Conservation (phyloP, 345 rosid species). For the Salix arbutifolia region DNA sequence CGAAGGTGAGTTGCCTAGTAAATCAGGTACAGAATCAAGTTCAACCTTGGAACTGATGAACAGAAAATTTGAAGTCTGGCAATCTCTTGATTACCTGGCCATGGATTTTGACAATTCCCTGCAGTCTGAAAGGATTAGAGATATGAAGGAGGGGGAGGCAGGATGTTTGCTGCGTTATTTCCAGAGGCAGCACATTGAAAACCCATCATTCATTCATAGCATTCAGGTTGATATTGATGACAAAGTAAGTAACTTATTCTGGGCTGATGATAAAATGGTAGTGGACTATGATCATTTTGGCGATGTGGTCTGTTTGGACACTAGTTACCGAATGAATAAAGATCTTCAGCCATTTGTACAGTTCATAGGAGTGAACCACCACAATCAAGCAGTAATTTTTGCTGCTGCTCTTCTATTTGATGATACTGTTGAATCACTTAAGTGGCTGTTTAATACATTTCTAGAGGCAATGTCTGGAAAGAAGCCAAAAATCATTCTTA, state of each 20-base stretch:
- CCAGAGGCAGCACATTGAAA: conserved; percentile 34
- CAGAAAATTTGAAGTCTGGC: conserved; percentile 11
- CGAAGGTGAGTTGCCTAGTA: conserved; percentile 9
- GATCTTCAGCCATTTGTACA: conserved; percentile 33
- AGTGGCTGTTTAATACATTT: conserved; percentile 32
- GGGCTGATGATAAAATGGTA: conserved; percentile 36
- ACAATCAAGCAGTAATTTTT: conserved; percentile 28
- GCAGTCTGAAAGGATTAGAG: conserved; percentile 27
- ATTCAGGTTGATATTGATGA: conserved; percentile 35
- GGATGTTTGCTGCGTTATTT: conserved; percentile 32
- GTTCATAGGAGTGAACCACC: conserved; percentile 38
- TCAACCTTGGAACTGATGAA: conserved; percentile 8
- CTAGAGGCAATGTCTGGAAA: conserved; percentile 35
- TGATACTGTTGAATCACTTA: conserved; percentile 34
- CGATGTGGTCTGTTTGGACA: conserved; percentile 37
- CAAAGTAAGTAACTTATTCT: conserved; percentile 34
- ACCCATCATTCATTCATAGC: conserved; percentile 22
- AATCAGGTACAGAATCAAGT: conserved; percentile 12
- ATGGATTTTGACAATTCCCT: conserved; percentile 19
- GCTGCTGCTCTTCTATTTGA: conserved; percentile 37
- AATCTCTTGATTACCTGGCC: conserved; percentile 27
- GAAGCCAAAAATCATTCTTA: conserved; percentile 37
- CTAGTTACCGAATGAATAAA: conserved; percentile 23
- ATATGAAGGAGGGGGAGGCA: conserved; percentile 33
- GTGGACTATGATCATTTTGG: conserved; percentile 35